phyloP scores from a whole-genome alignment of 208 protist species.

The Leishmania braziliensis region DNA sequence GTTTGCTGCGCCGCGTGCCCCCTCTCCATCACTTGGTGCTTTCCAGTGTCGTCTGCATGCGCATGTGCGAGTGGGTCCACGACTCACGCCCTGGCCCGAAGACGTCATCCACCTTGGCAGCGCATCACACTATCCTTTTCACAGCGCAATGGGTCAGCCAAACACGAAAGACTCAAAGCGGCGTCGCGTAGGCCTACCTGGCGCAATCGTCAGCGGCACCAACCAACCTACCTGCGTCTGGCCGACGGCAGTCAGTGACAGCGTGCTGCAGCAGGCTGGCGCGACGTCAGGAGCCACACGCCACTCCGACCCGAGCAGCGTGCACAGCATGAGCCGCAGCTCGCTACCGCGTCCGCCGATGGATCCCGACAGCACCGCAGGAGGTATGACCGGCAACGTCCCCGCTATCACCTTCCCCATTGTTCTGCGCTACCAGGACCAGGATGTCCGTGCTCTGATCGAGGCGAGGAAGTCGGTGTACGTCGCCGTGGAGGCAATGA shows the following conservation, averaged over 20 bases:
- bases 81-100: neutral
- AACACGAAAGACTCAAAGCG: constrained; percentile 65
- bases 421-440: constrained; percentile 78
- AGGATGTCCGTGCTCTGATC: constrained; percentile 57
- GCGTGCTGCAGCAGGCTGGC: constrained; percentile 39
- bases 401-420: constrained; percentile 59
- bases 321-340: constrained; percentile 11
- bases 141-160: constrained; percentile 58
- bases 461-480: constrained; percentile 45
- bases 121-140: neutral
- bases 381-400: neutral
- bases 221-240: constrained; percentile 33
- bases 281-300: constrained; percentile 7
- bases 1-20: neutral
- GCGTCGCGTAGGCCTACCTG: constrained; percentile 13
- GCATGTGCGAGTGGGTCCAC: neutral
- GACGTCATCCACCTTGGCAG: neutral
- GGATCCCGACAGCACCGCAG: constrained; percentile 2
- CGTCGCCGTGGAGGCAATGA: constrained; percentile 67
- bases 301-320: constrained; percentile 26
- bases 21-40: neutral
- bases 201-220: constrained; percentile 5
- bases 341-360: constrained; percentile 18
- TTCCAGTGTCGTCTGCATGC: constrained; percentile 5
- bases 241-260: constrained; percentile 43